Evolutionary conservation across 78 protist genomes (phyloP), one percentile per base, ranked within the genome.

Genomic region (Dictyostelium brefeldianum): DNA sequence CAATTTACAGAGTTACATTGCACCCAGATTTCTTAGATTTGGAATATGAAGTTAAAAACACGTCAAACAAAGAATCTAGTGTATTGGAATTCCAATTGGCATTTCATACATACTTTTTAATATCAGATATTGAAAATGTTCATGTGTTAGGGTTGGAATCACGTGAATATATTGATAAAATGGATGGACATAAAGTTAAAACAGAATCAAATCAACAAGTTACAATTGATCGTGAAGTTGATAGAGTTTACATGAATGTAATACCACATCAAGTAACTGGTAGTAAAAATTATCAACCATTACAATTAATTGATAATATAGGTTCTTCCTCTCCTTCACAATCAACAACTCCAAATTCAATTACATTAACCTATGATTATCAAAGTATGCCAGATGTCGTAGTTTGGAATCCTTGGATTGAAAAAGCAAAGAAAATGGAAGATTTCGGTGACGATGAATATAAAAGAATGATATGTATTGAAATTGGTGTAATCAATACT

Each of bases 391-490:
- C 43, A 20, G 92, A 85, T 62, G 92, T 78, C 4, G 92, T 85
- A 0, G 92, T 85, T 22, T 85, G 92, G 92, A 85, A 85, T 62
- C 92, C 92, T 41, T 85, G 92, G 92, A 59, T 85, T 48, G 92
- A 85, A 25, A 85, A 85, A 75, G 22, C 92, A 25, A 85, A 85
- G 54, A 43, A 27, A 56, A 85, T 85, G 92, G 81, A 27, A 14
- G 92, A 85, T 62, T 85, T 85, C 18, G 83, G 65, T 29, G 92
- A 85, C 59, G 22, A 53, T 11, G 92, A 85, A 48, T 85, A 85
- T 29, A 73, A 27, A 5, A 25, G 75, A 36, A 85, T 85, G 92
- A 85, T 85, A 9, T 85, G 92, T 48, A 85, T 85, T 27, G 92
- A 85, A 62, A 25, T 53, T 25, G 92, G 83, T 75, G 51, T 50